Percentiles rank a stretch among this genome's conserved stretches.
phyloP scores from a whole-genome alignment of 768 basidiomycete genomes.

The Tricholoma sp. region DNA sequence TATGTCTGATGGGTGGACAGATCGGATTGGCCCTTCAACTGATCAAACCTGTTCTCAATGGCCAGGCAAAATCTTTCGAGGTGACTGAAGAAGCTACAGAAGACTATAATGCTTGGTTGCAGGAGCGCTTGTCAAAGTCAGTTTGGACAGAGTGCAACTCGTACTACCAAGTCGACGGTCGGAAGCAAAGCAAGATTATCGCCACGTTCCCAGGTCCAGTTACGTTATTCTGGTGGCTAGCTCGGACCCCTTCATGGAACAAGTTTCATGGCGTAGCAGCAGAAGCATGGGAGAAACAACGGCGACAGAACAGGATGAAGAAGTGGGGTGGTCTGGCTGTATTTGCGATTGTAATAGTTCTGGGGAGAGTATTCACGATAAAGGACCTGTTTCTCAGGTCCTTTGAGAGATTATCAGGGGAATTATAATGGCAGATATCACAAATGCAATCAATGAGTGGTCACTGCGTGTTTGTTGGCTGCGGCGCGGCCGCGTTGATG shows the following conservation, averaged over 20 bases:
- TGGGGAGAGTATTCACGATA: slow-evolving; percentile 12
- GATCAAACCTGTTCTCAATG: slow-evolving; percentile 46
- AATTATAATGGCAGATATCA: too few species aligned
- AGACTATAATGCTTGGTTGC: slow-evolving; percentile 49
- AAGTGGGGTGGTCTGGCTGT: slow-evolving; percentile 19
- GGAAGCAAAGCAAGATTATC: slow-evolving; percentile 36
- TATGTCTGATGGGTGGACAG: slow-evolving; percentile 23
- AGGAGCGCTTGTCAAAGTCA: slow-evolving; percentile 38
- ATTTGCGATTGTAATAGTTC: slow-evolving; percentile 15
- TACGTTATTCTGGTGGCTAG: slow-evolving; percentile 48
- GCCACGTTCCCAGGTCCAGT: slow-evolving; percentile 53
- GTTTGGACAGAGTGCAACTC: slow-evolving; percentile 53
- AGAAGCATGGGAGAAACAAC: slow-evolving; percentile 30
- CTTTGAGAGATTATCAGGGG: too few species aligned
- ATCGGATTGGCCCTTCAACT: slow-evolving; percentile 45
- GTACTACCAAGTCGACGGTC: slow-evolving; percentile 39
- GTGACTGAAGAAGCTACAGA: slow-evolving; percentile 41
- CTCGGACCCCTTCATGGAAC: slow-evolving; percentile 36
- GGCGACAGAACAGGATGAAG: slow-evolving; percentile 17
- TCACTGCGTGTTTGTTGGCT: too few species aligned
- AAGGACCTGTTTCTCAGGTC: too few species aligned
- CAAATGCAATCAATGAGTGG: too few species aligned
- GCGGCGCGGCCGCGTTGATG: background rate
- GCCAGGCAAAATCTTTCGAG: slow-evolving; percentile 45
- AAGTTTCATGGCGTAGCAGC: slow-evolving; percentile 37